Percentiles rank a stretch among this genome's conserved stretches.
Conservation (phyloP, 768 basidiomycete species). For the Cystofilobasidium macerans region DNA sequence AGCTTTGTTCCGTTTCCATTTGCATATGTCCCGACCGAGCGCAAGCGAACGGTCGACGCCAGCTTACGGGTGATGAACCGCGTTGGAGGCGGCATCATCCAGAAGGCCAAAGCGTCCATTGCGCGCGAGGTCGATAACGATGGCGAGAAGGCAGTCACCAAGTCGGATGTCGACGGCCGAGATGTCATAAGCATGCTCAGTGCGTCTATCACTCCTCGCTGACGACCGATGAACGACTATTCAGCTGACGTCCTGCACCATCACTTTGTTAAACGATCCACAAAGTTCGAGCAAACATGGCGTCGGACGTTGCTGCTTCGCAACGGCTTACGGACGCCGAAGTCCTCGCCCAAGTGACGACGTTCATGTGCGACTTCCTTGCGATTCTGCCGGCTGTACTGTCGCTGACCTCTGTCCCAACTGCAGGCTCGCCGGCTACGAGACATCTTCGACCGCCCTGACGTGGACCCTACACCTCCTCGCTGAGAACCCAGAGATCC, state of each 20-base stretch:
- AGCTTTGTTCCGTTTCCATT: conserved; percentile 12
- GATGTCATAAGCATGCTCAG: conserved; percentile 18
- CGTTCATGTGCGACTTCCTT: background rate
- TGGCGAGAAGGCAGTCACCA: conserved; percentile 14
- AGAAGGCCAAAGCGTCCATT: conserved; percentile 37
- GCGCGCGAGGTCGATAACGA: conserved; percentile 2
- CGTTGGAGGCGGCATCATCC: conserved; percentile 25
- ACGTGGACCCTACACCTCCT: conserved; percentile 23
- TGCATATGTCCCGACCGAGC: conserved; percentile 8
- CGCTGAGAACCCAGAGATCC: conserved; percentile 3
- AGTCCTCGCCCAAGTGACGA: conserved; percentile 45
- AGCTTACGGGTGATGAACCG: conserved; percentile 3
- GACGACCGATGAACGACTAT: too few species aligned
- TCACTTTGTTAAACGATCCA: background rate
- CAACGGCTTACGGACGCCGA: conserved; percentile 55
- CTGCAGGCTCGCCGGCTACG: background rate
- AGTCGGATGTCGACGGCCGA: conserved; percentile 10
- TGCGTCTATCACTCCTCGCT: background rate
- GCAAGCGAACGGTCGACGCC: background rate
- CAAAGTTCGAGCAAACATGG: conserved; percentile 51
- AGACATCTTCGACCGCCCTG: conserved; percentile 14
- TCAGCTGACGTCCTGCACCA: background rate
- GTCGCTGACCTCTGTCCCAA: background rate
- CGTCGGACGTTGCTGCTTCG: conserved; percentile 48
- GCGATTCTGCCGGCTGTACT: background rate